Base-by-base conservation (phyloP, 75 land plant genomes). In the Chamaecyparis obtusa region DNA sequence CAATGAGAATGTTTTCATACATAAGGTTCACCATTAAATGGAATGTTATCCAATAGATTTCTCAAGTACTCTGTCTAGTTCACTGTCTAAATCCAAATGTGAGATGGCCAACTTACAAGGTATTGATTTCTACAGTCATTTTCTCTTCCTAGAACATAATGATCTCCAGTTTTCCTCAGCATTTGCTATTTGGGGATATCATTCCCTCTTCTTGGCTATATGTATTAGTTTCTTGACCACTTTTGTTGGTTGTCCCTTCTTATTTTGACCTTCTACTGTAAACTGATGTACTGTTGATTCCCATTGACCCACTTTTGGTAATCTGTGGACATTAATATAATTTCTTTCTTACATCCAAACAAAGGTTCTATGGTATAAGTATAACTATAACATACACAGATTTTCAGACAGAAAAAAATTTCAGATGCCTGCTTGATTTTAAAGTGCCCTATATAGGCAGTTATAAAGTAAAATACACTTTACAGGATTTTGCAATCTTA, bases 401-500 rank as follows among this genome's bases (percentile, higher is more conserved):
- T 64, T 7, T 24, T 64, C n/a, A 64, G 69, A 64, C n/a, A 27
- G n/a, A 64, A 21, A 24, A 64, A 24, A 1, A 4, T 64, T 27
- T 35, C 30, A 72, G 27, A 75, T 57, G 67, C 32, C 37, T 67
- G 41, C 9, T 67, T 30, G 41, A 51, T n/a, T 54, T 36, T 48
- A 1, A 55, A 13, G 69, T 21, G 83, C 33, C 36, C 32, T 8
- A 89, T 17, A 55, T 43, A 51, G 14, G 44, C 15, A 51, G 19
- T 43, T 33, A 85, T 54, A 48, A 84, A 37, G 27, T 36, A 51
- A 46, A 54, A 27, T 24, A 17, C 24, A 57, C 64, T 19, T 86
- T 91, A 97, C 99, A 97, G 48, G 94, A 69, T 88, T 97, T 97
- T 84, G 94, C 97, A 74, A 96, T 92, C 83, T 97, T 97, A 95